These are phyloP conservation scores for Sicyos baderoa DNA, from an alignment of 306 rosid species.

Conservation along the genomic window DNA sequence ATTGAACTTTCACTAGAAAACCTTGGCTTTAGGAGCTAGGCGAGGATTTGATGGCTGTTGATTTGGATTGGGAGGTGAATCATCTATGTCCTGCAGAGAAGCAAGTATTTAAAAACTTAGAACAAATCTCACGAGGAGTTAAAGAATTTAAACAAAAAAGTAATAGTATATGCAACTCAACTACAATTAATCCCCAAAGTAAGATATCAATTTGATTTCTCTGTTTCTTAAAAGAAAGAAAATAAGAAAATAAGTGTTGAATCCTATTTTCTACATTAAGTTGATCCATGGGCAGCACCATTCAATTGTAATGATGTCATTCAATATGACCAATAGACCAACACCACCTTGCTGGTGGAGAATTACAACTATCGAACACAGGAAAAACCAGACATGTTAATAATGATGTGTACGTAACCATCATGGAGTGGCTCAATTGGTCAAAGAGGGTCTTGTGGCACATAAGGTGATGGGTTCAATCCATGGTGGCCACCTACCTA, in stretches of 20 bases:
- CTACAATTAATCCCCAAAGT: neutral
- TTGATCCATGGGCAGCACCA: neutral
- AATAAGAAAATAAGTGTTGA: neutral
- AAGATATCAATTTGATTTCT: neutral
- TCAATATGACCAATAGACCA: neutral
- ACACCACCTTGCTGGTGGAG: neutral
- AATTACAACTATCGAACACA: constrained; percentile 6
- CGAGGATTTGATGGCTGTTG: constrained; percentile 69
- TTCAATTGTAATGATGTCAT: neutral
- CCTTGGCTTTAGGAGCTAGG: constrained; percentile 59
- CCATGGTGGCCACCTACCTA: too few species aligned
- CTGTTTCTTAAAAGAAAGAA: neutral
- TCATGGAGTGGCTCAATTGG: too few species aligned
- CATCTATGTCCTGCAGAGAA: constrained; percentile 48
- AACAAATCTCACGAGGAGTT: constrained; percentile 11
- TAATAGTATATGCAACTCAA: too few species aligned
- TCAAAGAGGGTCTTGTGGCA: too few species aligned
- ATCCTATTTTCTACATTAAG: neutral
- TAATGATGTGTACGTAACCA: neutral
- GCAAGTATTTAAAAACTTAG: constrained; percentile 20
- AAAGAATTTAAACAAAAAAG: neutral
- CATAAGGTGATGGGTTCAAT: too few species aligned
- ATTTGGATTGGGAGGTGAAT: constrained; percentile 62
- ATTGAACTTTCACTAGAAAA: constrained; percentile 13
- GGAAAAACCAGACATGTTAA: neutral